phyloP scores from a whole-genome alignment of 2,329 filamentous ascomycete species.

The Plenodomus biglobosus region DNA sequence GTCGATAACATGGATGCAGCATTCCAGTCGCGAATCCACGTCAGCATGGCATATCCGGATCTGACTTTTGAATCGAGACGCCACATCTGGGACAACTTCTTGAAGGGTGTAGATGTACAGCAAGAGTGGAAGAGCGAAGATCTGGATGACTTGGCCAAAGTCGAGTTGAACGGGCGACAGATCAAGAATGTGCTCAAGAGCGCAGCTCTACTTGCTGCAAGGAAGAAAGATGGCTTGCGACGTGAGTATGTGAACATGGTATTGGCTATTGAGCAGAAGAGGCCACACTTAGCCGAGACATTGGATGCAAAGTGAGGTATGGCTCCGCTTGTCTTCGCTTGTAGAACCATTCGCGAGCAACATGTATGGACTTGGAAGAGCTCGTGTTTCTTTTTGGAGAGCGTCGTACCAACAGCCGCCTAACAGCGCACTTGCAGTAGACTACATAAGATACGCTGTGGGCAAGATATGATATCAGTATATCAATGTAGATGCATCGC shows the following conservation, averaged over 20 bases:
- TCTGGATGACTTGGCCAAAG: conserved; percentile 42
- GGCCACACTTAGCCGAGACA: conserved; percentile 9
- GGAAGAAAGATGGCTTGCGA: conserved; percentile 22
- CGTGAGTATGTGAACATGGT: conserved; percentile 32
- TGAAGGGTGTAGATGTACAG: conserved; percentile 11
- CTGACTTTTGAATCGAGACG: conserved; percentile 18
- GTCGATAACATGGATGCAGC: conserved; percentile 32
- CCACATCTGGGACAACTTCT: conserved; percentile 33
- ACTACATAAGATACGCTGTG: no score
- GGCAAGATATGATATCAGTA: no score
- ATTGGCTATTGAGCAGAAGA: conserved; percentile 25
- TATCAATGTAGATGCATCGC: no score
- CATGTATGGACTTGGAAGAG: no score
- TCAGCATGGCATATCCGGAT: conserved; percentile 29
- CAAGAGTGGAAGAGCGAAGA: conserved; percentile 28
- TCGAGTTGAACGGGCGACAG: conserved; percentile 53
- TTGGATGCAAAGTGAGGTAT: not conserved
- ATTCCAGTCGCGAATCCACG: conserved; percentile 33
- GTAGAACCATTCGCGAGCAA: not conserved
- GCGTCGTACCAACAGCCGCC: no score
- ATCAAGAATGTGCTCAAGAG: conserved; percentile 51
- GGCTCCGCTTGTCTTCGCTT: not conserved
- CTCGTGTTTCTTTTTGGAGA: no score
- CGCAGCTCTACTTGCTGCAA: conserved; percentile 23
- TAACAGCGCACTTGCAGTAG: no score